Evolutionary conservation across 768 basidiomycete species (phyloP), one percentile per base, ranked within the genome.

Genomic region (Lanmaoa rubissima): DNA sequence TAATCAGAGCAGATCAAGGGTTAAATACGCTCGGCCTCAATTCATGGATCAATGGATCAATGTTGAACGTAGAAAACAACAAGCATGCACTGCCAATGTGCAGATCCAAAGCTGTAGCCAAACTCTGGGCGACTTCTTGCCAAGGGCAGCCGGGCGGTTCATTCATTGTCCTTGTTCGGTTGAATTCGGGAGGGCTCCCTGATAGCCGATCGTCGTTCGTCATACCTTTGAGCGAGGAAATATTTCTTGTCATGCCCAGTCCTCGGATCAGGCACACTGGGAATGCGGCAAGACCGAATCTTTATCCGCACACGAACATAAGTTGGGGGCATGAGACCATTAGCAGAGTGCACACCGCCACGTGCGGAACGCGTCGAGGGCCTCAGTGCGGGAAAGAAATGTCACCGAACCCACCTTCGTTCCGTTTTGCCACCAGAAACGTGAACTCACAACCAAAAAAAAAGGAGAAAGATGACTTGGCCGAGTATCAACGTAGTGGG

Each of bases 1-100:
- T n/a, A 7, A 34, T 41, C 47, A 24, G 19, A 36, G n/a, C 26
- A 26, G 17, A n/a, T 11, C 6, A 16, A 26, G 9, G 42, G 31
- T 58, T 65, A 64, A 53, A 61, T 61, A 61, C 10, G 3, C 5
- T 31, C 40, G 31, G 53, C 5, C 3, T n/a, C 34, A n/a, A 46
- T 42, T 32, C 31, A 24, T 14, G 5, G 19, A 7, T 2, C 28
- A 32, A 48, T 17, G 11, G 1, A 3, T n/a, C 24, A 32, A 26
- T 16, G 35, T 2, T 17, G 34, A 45, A 60, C 48, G 51, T 40
- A 59, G 21, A 44, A 16, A 19, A 44, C 6, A 26, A 48, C 35
- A 31, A 48, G 17, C 11, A 31, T 14, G 43, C 58, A 58, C 58
- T 28, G 55, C 58, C 44, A 17, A 48, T 24, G 13, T 34, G 38